phyloP scores from a whole-genome alignment of 805 yeast genomes.

The Yamadazyma ubonensis region DNA sequence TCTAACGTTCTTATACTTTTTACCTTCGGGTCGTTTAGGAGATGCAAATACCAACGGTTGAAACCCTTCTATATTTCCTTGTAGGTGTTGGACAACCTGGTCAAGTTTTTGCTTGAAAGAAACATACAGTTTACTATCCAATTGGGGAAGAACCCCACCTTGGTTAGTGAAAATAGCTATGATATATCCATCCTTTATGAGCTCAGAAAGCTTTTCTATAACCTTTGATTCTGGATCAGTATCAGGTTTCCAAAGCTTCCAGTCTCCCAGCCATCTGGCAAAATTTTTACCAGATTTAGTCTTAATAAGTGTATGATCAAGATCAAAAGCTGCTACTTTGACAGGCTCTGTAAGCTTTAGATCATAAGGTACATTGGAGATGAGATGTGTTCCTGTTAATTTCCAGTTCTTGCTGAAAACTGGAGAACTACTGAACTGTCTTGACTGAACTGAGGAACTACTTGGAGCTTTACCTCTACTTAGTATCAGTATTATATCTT shows the following conservation, averaged over 20 bases:
- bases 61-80: constrained; percentile 18
- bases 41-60: constrained; percentile 58
- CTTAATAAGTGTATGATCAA: constrained; percentile 74
- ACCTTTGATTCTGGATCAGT: constrained; percentile 18
- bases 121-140: constrained; percentile 30
- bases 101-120: constrained; percentile 45
- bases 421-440: constrained; percentile 4
- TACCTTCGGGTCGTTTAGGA: constrained; percentile 48
- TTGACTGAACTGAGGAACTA: not conserved
- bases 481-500: not conserved
- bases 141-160: constrained; percentile 56
- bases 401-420: constrained; percentile 14
- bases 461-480: not conserved
- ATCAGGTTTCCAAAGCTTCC: constrained; percentile 52
- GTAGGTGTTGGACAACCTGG: constrained; percentile 27
- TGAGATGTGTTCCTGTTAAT: constrained; percentile 42
- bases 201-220: constrained; percentile 20
- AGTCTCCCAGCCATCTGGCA: constrained; percentile 61
- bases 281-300: constrained; percentile 65
- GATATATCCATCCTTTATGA: constrained; percentile 26
- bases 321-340: constrained; percentile 72
- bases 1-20: constrained; percentile 20
- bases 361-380: constrained; percentile 23
- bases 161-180: constrained; percentile 85
- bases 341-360: constrained; percentile 10